A percentile compares a stretch with the other conserved stretches of the same genome.
Evolutionary conservation across 768 basidiomycete genomes (phyloP).

Genomic region (Boletus rufocinnamomeus): DNA sequence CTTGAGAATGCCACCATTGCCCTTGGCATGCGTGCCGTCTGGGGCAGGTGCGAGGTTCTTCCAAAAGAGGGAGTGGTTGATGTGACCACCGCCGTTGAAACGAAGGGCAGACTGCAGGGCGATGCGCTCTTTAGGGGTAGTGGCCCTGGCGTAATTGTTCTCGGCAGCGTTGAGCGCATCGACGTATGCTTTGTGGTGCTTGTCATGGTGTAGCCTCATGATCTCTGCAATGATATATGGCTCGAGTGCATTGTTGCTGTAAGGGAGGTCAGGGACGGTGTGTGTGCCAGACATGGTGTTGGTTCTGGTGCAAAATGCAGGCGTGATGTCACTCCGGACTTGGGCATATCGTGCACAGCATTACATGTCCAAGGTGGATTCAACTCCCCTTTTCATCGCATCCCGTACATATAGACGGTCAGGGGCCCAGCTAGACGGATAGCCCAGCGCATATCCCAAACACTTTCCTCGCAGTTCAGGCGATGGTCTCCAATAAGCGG

Average conservation of each 20-base stretch:
- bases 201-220: constrained; percentile 93
- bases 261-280: constrained; percentile 75
- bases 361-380: constrained; percentile 10
- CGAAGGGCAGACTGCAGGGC: constrained; percentile 29
- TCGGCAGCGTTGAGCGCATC: constrained; percentile 72
- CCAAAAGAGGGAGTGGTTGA: constrained; percentile 98
- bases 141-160: constrained; percentile 66
- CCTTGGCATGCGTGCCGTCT: constrained; percentile 51
- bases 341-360: constrained; percentile 19
- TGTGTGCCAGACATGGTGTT: constrained; percentile 44
- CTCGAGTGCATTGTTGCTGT: constrained; percentile 87
- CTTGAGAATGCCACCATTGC: constrained; percentile 60
- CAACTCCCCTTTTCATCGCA: constrained; percentile 28
- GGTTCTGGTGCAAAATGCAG: constrained; percentile 3
- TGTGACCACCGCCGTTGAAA: constrained; percentile 51
- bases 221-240: constrained; percentile 89
- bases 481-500: constrained; percentile 34
- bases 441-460: constrained; percentile 34
- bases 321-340: constrained; percentile 3
- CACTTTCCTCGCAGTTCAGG: constrained; percentile 24
- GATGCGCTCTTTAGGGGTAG: constrained; percentile 56
- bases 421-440: constrained; percentile 34
- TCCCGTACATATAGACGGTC: constrained; percentile 28
- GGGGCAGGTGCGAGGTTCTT: constrained; percentile 79
- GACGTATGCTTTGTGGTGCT: constrained; percentile 96